Evolutionary conservation across 805 yeast species (phyloP), one percentile per base, ranked within the genome.

Genomic region (Yamadazyma phyllophila): DNA sequence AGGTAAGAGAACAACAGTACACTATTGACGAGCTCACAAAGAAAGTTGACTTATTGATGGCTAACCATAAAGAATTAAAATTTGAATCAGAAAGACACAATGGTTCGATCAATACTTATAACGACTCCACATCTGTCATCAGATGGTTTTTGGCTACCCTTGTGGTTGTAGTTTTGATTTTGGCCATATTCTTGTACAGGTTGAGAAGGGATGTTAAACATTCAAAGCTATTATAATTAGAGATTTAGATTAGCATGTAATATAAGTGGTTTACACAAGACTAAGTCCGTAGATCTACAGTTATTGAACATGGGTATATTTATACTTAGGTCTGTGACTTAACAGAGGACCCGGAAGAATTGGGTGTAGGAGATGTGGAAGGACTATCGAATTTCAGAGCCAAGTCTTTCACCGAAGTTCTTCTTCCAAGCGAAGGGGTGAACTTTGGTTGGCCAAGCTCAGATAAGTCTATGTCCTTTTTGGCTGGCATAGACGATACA

Each of bases 121-220:
- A 41, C 4, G n/a, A 27, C 3, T n/a, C 48, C 12, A n/a, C 50
- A 6, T 37, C 40, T 15, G 30, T 41, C n/a, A 59, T 71, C 6
- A 67, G 61, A 43, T 72, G 75, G 73, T 55, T 71, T 2, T 59
- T 71, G 45, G 51, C 77, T 16, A 74, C 78, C 2, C 58, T 78
- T 15, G 56, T 73, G 8, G 43, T 69, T 8, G 62, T 74, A 4
- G 52, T 76, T 24, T 50, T 71, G 3, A 62, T 70, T 1, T 64
- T 80, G 45, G 68, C 76, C 14, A 60, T 74, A 30, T 67, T 78
- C 49, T 72, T 80, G 16, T 75, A 73, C 59, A 72, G 79, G 57
- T 63, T 82, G 36, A 77, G 85, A 65, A 78, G 71, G 51, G 87
- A 82, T 51, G 80, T 82, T 46, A 82, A 80, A 54, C 84, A 79